These are phyloP conservation scores for Termitomyces sp. DNA, from an alignment of 768 basidiomycete genomes.

Conservation along the genomic window DNA sequence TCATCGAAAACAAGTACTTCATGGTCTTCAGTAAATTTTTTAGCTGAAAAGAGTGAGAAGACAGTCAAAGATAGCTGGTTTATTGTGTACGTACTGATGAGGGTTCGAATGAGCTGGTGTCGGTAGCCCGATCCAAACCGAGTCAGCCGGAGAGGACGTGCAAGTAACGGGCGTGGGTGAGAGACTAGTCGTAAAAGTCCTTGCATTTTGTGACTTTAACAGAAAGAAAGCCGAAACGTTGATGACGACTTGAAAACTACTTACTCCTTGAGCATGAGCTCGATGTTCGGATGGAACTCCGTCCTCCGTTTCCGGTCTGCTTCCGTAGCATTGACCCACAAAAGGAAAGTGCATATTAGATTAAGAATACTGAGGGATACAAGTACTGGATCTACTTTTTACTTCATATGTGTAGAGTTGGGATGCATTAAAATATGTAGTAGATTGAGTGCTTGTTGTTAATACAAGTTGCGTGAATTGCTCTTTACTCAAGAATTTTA, in stretches of 20 bases:
- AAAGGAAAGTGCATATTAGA: background rate
- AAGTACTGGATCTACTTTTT: conserved; percentile 13
- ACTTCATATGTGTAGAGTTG: conserved; percentile 14
- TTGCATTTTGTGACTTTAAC: conserved; percentile 28
- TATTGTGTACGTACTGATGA: conserved; percentile 57
- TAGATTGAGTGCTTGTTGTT: background rate
- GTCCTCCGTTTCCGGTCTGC: background rate
- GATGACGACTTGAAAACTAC: background rate
- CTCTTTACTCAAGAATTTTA: conserved; percentile 56
- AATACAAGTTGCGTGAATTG: background rate
- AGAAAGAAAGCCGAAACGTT: background rate
- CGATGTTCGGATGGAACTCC: background rate
- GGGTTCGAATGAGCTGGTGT: conserved; percentile 38
- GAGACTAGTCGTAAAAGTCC: conserved; percentile 30
- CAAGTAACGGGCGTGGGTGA: conserved; percentile 15
- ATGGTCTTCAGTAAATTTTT: conserved; percentile 83
- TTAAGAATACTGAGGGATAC: conserved; percentile 1
- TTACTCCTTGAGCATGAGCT: background rate
- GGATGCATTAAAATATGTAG: conserved; percentile 7
- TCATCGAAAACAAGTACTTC: conserved; percentile 84
- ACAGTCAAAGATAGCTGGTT: background rate
- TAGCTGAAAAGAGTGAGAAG: conserved; percentile 40
- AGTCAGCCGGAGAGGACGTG: conserved; percentile 18
- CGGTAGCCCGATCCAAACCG: conserved; percentile 20
- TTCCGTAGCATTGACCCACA: background rate